phyloP scores from a whole-genome alignment of 768 basidiomycete genomes.

The Chalciporus sphaerocephalus region DNA sequence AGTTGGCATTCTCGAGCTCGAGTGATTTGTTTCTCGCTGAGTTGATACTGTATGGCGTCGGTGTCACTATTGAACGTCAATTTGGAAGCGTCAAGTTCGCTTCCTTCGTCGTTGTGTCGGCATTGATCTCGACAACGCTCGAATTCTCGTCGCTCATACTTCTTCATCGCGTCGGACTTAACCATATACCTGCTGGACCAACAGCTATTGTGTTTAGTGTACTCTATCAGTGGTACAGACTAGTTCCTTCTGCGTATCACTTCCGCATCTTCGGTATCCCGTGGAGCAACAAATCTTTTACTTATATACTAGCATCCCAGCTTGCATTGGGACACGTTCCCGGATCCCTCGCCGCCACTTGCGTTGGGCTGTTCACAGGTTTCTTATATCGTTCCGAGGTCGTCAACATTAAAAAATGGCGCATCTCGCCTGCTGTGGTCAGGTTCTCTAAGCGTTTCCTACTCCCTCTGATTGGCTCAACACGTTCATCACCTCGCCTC shows the following conservation, averaged over 20 bases:
- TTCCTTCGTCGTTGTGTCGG: conserved; percentile 70
- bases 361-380: conserved; percentile 65
- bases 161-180: conserved; percentile 64
- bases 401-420: conserved; percentile 73
- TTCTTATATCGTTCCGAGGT: conserved; percentile 82
- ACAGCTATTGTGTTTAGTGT: conserved; percentile 73
- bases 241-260: conserved; percentile 72
- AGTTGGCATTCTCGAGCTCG: conserved; percentile 76
- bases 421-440: conserved; percentile 59
- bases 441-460: conserved; percentile 54
- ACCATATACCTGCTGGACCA: conserved; percentile 73
- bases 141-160: conserved; percentile 64
- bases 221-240: conserved; percentile 76
- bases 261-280: conserved; percentile 72
- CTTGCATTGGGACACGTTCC: conserved; percentile 66
- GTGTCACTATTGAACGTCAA: conserved; percentile 70
- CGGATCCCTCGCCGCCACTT: conserved; percentile 55
- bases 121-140: conserved; percentile 59
- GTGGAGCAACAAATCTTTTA: conserved; percentile 72
- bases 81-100: conserved; percentile 89
- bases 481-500: conserved; percentile 57
- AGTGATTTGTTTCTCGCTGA: conserved; percentile 79
- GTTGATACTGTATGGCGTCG: conserved; percentile 67
- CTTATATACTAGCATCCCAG: conserved; percentile 72
- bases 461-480: conserved; percentile 62